These are phyloP conservation scores for Candida tammaniensis DNA, from an alignment of 805 yeast species.

Conservation along the genomic window DNA sequence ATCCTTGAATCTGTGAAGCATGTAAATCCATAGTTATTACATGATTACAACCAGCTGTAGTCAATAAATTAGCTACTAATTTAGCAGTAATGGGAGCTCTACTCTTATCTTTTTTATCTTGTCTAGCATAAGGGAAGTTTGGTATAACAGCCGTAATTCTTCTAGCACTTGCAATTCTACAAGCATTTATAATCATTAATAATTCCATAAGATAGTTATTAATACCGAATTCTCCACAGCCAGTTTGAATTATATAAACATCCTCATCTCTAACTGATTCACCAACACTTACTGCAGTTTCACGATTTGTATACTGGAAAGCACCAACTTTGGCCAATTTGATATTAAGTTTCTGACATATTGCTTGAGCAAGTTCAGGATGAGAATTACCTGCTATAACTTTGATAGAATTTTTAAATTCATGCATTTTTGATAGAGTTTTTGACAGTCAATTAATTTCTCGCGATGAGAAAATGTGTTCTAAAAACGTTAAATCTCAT, in stretches of 20 bases:
- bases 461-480: too few relatives aligned
- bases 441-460: too few relatives aligned
- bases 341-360: conserved; percentile 64
- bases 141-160: conserved; percentile 82
- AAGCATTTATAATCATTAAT: conserved; percentile 76
- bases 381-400: conserved; percentile 71
- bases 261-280: conserved; percentile 87
- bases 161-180: conserved; percentile 79
- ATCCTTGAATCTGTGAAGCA: conserved; percentile 88
- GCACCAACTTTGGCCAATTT: conserved; percentile 74
- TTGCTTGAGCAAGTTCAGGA: conserved; percentile 72
- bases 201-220: conserved; percentile 75
- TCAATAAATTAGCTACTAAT: conserved; percentile 76
- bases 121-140: conserved; percentile 85
- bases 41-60: conserved; percentile 84
- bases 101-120: conserved; percentile 80
- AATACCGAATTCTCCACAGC: conserved; percentile 63
- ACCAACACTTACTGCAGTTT: conserved; percentile 76
- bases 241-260: conserved; percentile 74
- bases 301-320: conserved; percentile 81
- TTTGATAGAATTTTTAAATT: conserved; percentile 42
- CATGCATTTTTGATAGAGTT: too few relatives aligned
- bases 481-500: too few relatives aligned
- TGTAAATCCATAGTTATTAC: conserved; percentile 86
- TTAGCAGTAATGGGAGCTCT: conserved; percentile 87